Evolutionary conservation across 1,284 basidiomycete species (phyloP).

Genomic region (Uromyces viciae-fabae): DNA sequence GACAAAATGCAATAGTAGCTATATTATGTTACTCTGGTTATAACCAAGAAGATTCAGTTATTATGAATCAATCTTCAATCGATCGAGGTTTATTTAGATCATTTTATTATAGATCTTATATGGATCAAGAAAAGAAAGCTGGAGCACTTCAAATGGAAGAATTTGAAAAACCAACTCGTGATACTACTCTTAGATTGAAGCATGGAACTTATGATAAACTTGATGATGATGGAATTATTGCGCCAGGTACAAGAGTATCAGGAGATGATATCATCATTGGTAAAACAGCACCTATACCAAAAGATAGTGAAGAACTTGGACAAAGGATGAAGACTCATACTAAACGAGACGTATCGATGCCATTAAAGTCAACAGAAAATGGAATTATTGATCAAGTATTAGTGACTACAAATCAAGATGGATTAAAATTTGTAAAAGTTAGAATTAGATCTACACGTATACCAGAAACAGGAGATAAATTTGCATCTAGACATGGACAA

Average conservation of each 20-base stretch:
- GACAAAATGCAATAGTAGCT: conserved; percentile 96
- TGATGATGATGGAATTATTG: conserved; percentile 90
- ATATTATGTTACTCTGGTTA: conserved; percentile 99
- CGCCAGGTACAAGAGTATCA: conserved; percentile 87
- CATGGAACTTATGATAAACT: conserved; percentile 98
- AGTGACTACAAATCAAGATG: conserved; percentile 91
- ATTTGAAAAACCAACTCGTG: conserved; percentile 92
- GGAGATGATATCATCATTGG: conserved; percentile 99
- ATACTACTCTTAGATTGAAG: conserved; percentile 92
- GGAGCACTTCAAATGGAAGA: conserved; percentile 88
- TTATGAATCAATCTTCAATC: conserved; percentile 99
- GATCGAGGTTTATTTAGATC: conserved; percentile 97
- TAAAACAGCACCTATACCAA: conserved; percentile 94
- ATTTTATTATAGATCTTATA: conserved; percentile 94
- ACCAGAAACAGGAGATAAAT: conserved; percentile 98
- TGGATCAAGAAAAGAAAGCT: conserved; percentile 96
- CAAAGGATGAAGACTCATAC: conserved; percentile 88
- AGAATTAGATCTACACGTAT: conserved; percentile 91
- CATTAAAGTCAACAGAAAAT: conserved; percentile 94
- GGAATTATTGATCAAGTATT: conserved; percentile 97
- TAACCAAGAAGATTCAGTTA: conserved; percentile 99
- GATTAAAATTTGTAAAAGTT: conserved; percentile 97
- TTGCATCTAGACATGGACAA: conserved; percentile 97
- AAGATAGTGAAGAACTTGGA: conserved; percentile 93
- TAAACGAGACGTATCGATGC: conserved; percentile 89